These are phyloP conservation scores for Corrigiola litoralis DNA, from an alignment of 179 eudicot genomes.

Conservation along the genomic window DNA sequence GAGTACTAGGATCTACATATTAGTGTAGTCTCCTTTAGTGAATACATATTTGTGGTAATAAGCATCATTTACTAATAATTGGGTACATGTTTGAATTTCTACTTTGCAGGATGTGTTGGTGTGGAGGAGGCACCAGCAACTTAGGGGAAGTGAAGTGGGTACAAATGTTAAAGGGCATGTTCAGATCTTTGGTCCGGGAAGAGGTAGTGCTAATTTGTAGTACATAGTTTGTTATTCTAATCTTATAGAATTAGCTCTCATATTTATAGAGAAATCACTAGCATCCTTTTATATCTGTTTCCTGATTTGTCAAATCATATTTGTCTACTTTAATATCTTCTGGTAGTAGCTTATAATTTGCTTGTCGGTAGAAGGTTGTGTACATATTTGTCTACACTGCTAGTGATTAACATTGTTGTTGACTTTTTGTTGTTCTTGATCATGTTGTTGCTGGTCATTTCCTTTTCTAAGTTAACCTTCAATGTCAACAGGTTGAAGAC, in stretches of 20 bases:
- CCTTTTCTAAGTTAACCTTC: neutral
- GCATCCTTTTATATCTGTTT: neutral
- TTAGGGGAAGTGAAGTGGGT: neutral
- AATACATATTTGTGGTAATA: neutral
- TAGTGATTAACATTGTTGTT: too few relatives aligned
- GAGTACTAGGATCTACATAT: neutral
- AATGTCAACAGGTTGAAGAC: slow-evolving; percentile 12
- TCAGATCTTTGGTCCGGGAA: neutral
- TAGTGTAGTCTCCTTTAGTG: neutral
- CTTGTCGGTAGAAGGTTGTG: too few relatives aligned
- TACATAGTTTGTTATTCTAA: too few relatives aligned
- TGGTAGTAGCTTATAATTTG: too few relatives aligned
- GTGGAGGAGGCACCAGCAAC: neutral
- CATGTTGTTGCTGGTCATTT: neutral
- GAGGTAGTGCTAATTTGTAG: slow-evolving; percentile 8
- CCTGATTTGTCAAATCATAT: too few relatives aligned
- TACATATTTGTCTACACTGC: too few relatives aligned
- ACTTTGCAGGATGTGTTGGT: neutral
- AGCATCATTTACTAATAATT: neutral
- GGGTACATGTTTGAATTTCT: neutral
- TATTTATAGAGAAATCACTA: neutral
- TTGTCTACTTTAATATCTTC: too few relatives aligned
- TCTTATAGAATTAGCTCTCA: neutral
- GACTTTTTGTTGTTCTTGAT: neutral
- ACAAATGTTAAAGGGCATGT: neutral